Conservation (phyloP, 2,329 filamentous ascomycete genomes). For the Cordyceps farinosa region DNA sequence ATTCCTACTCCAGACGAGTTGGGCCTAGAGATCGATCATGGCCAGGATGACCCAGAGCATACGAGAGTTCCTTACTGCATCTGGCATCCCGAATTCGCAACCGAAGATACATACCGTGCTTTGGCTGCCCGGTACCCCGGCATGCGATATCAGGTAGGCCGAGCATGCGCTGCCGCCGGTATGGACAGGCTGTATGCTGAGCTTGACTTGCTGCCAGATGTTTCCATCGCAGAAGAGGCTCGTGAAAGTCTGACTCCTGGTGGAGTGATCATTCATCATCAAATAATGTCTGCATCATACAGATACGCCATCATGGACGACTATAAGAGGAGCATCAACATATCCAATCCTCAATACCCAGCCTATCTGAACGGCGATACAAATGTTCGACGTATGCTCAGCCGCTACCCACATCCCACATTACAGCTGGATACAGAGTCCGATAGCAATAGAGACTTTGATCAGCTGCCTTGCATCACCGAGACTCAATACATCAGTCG, state of each 20-base stretch:
- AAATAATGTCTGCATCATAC: slow-evolving; percentile 27
- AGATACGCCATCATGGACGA: slow-evolving; percentile 38
- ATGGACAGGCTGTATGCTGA: slow-evolving; percentile 35
- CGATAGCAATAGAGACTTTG: not conserved
- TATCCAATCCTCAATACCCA: not conserved
- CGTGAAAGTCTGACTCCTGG: slow-evolving; percentile 25
- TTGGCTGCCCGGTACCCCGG: slow-evolving; percentile 30
- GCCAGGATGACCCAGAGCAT: not conserved
- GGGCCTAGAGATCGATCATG: not conserved
- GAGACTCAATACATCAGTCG: not conserved
- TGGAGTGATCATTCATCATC: slow-evolving; percentile 28
- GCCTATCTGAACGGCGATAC: slow-evolving; percentile 21
- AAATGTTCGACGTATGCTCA: slow-evolving; percentile 11
- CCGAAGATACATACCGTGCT: slow-evolving; percentile 34
- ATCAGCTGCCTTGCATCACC: slow-evolving; percentile 1
- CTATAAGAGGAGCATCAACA: slow-evolving; percentile 24
- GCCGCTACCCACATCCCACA: not conserved
- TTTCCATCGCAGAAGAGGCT: slow-evolving; percentile 39
- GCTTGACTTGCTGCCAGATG: slow-evolving; percentile 36
- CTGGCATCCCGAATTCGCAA: slow-evolving; percentile 37
- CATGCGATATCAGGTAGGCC: slow-evolving; percentile 37
- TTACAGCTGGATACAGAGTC: not conserved
- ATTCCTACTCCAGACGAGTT: slow-evolving; percentile 27
- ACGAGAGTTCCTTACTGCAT: slow-evolving; percentile 37
- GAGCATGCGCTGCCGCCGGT: slow-evolving; percentile 39